phyloP scores from a whole-genome alignment of 2,329 filamentous ascomycete genomes.

The Myriangium duriaei region DNA sequence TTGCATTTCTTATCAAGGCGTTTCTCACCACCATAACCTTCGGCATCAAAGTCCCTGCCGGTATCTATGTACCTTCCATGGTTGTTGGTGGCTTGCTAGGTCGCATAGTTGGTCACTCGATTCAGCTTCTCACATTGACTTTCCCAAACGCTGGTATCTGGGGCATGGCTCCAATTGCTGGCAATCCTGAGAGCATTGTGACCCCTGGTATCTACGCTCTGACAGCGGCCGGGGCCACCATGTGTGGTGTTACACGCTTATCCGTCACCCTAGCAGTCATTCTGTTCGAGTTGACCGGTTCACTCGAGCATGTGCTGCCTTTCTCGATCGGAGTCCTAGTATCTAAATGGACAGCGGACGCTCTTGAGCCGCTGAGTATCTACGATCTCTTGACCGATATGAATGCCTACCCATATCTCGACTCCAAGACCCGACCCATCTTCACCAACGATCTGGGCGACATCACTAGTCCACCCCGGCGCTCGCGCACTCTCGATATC shows the following conservation, averaged over 20 bases:
- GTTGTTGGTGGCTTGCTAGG: slow-evolving; percentile 90
- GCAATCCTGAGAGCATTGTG: slow-evolving; percentile 66
- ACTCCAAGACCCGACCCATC: slow-evolving; percentile 84
- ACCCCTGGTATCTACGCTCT: slow-evolving; percentile 95
- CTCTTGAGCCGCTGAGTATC: slow-evolving; percentile 85
- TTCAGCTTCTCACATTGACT: slow-evolving; percentile 67
- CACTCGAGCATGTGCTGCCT: slow-evolving; percentile 84
- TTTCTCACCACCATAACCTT: slow-evolving; percentile 83
- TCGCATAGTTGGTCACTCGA: slow-evolving; percentile 70
- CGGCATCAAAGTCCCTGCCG: slow-evolving; percentile 89
- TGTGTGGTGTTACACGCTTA: slow-evolving; percentile 91
- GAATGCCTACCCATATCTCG: slow-evolving; percentile 95
- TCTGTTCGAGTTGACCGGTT: slow-evolving; percentile 88
- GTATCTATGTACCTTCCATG: slow-evolving; percentile 98
- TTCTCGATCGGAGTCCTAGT: slow-evolving; percentile 87
- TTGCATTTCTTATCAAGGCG: slow-evolving; percentile 82
- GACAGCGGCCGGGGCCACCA: slow-evolving; percentile 87
- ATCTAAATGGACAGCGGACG: slow-evolving; percentile 97
- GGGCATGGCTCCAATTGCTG: slow-evolving; percentile 55
- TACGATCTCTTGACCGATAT: slow-evolving; percentile 93
- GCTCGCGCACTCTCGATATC: slow-evolving; percentile 77
- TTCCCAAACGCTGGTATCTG: slow-evolving; percentile 64
- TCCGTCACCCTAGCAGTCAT: slow-evolving; percentile 93
- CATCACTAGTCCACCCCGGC: slow-evolving; percentile 64
- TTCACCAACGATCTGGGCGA: slow-evolving; percentile 83